Base-by-base conservation (phyloP, 495 filamentous ascomycete species). In the Podospora bellae-mahoneyi region DNA sequence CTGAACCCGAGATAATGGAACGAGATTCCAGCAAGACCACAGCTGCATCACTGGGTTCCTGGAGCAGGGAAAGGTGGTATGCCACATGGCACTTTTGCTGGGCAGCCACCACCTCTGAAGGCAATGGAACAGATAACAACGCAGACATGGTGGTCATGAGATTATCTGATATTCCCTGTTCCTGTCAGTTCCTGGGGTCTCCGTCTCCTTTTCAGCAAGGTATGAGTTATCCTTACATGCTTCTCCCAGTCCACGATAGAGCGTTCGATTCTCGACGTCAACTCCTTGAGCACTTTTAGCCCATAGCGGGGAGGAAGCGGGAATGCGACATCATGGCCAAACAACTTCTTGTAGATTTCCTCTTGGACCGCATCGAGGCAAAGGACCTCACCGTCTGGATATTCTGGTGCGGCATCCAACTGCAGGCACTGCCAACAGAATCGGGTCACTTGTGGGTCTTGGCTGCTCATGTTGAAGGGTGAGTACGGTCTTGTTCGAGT, bases 61-160 rank as follows among this genome's bases (percentile, higher is more conserved):
- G 60, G 64, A 79, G 71, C 64, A 69, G 67, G 4, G 77, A 88
- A 74, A 72, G 81, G 48, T 86, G 88, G 71, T 95, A 97, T 34
- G 87, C 91, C 62, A 96, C 88, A 71, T 88, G 89, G 34, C 86
- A 87, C 71, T 90, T 88, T 75, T 93, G 85, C 79, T 93, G 91
- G n/a, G 86, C 89, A 66, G 88, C 83, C 56, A 79, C 71, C 4
- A 81, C 67, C 70, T 92, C 85, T 20, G 88, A 83, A 13, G 85
- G 88, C 28, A 91, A 73, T 4, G 85, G 84, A 30, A 83, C 78
- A 15, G 83, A 77, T 56, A 94, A 78, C 20, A 94, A 81, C 34
- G 74, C 69, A 44, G 86, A 85, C 71, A 93, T 82, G 62, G 78
- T 78, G 55, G 78, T 78, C 76, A 91, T 88, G 69, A 97, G 84